Evolutionary conservation across 2,329 filamentous ascomycete genomes (phyloP).

Genomic region (Paecilomyces sp.): DNA sequence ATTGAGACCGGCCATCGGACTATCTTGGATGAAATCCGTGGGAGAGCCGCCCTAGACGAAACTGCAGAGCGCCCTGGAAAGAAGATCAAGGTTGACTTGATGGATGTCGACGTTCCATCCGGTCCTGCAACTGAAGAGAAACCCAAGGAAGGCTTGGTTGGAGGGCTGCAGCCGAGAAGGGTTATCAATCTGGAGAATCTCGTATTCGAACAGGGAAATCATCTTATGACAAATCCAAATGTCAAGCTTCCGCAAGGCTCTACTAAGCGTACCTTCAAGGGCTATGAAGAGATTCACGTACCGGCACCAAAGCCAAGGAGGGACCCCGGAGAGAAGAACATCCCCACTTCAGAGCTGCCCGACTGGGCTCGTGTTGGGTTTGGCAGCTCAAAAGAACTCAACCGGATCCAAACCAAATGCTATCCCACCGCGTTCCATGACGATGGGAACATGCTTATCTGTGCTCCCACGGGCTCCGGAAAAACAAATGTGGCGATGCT

Average conservation of each 20-base stretch:
- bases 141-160: constrained; percentile 60
- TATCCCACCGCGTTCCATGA: constrained; percentile 85
- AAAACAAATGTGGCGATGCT: constrained; percentile 99
- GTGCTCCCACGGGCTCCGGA: constrained; percentile 91
- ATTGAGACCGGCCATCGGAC: constrained; percentile 75
- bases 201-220: constrained; percentile 94
- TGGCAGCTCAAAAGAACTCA: constrained; percentile 76
- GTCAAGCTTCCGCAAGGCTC: constrained; percentile 90
- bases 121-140: constrained; percentile 50
- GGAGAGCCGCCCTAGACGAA: constrained; percentile 53
- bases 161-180: constrained; percentile 78
- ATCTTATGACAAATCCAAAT: constrained; percentile 98
- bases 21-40: constrained; percentile 82
- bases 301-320: constrained; percentile 82
- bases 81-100: constrained; percentile 75
- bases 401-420: constrained; percentile 92
- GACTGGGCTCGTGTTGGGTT: constrained; percentile 89
- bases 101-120: constrained; percentile 77
- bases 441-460: constrained; percentile 96
- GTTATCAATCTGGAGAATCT: constrained; percentile 92
- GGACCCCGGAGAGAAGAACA: constrained; percentile 70
- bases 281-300: constrained; percentile 97
- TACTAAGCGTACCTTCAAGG: constrained; percentile 92
- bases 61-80: constrained; percentile 58
- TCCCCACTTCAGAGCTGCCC: constrained; percentile 80